Evolutionary conservation across 148 eudicot genomes (phyloP).

Genomic region (Limonium bicolor): DNA sequence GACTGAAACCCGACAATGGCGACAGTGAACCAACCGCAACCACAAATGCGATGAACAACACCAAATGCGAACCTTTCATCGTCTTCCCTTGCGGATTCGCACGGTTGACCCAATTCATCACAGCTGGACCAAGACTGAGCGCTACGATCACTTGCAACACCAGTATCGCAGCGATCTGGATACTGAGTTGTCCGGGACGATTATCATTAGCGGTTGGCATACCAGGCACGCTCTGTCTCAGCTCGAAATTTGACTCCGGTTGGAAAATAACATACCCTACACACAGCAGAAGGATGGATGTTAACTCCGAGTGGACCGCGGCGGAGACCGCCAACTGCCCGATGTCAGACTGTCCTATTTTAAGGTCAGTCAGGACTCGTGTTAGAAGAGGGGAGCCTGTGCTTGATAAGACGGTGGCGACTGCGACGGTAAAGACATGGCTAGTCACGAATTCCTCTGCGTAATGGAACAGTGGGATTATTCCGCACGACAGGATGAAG

Average conservation of each 20-base stretch:
- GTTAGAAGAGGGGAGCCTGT: slow-evolving; percentile 68
- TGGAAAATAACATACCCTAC: slow-evolving; percentile 37
- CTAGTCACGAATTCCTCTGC: neutral
- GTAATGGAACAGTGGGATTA: slow-evolving; percentile 26
- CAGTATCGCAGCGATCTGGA: slow-evolving; percentile 16
- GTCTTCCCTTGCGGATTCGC: slow-evolving; percentile 87
- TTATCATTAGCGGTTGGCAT: slow-evolving; percentile 5
- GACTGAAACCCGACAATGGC: slow-evolving; percentile 28
- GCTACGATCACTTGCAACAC: slow-evolving; percentile 24
- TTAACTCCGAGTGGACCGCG: slow-evolving; percentile 51
- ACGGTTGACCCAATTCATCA: slow-evolving; percentile 57
- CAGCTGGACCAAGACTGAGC: slow-evolving; percentile 27
- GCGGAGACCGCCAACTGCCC: slow-evolving; percentile 63
- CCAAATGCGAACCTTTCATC: slow-evolving; percentile 72
- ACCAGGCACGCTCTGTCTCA: slow-evolving; percentile 5
- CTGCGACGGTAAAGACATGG: slow-evolving; percentile 25
- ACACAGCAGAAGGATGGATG: slow-evolving; percentile 33
- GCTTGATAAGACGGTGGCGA: slow-evolving; percentile 47
- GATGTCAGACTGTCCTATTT: slow-evolving; percentile 78
- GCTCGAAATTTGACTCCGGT: slow-evolving; percentile 12
- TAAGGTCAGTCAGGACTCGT: slow-evolving; percentile 67
- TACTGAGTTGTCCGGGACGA: neutral
- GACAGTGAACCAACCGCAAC: slow-evolving; percentile 40
- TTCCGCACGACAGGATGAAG: slow-evolving; percentile 23
- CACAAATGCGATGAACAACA: slow-evolving; percentile 49